Conservation (phyloP, 164 flowering plant genomes). For the Amborella trichopoda region DNA sequence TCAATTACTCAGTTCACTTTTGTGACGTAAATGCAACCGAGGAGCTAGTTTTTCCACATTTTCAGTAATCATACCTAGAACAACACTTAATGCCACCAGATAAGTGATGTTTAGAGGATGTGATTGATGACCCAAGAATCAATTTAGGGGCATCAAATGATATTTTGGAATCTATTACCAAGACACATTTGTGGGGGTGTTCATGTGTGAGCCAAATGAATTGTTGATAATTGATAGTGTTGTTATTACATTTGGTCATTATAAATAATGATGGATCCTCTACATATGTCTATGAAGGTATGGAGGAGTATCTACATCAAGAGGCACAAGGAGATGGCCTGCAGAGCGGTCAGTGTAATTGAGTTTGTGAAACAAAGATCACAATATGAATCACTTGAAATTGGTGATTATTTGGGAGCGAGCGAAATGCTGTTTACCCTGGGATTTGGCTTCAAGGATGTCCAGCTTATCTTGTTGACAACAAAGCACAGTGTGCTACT, state of each 20-base stretch:
- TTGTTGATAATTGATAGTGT: background rate
- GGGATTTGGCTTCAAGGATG: constrained; percentile 52
- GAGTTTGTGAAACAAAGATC: constrained; percentile 33
- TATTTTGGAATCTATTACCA: background rate
- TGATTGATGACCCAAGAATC: background rate
- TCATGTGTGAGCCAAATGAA: background rate
- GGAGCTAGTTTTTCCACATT: too few relatives aligned
- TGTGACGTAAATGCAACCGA: too few relatives aligned
- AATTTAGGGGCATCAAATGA: background rate
- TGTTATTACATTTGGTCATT: constrained; percentile 1
- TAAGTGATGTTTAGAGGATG: background rate
- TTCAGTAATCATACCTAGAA: too few relatives aligned
- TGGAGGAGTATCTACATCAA: constrained; percentile 51
- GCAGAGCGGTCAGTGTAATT: constrained; percentile 23
- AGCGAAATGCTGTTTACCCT: constrained; percentile 21
- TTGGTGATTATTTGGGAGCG: constrained; percentile 42
- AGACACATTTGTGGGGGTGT: background rate
- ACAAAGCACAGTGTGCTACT: constrained; percentile 41
- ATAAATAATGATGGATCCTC: background rate
- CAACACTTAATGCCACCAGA: too few relatives aligned
- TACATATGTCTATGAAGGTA: constrained; percentile 41
- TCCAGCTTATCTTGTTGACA: constrained; percentile 46
- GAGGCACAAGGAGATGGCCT: constrained; percentile 46
- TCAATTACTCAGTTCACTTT: too few relatives aligned
- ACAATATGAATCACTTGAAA: constrained; percentile 36